Evolutionary conservation across 345 rosid species (phyloP), one percentile per base, ranked within the genome.

Genomic region (Draba incana): DNA sequence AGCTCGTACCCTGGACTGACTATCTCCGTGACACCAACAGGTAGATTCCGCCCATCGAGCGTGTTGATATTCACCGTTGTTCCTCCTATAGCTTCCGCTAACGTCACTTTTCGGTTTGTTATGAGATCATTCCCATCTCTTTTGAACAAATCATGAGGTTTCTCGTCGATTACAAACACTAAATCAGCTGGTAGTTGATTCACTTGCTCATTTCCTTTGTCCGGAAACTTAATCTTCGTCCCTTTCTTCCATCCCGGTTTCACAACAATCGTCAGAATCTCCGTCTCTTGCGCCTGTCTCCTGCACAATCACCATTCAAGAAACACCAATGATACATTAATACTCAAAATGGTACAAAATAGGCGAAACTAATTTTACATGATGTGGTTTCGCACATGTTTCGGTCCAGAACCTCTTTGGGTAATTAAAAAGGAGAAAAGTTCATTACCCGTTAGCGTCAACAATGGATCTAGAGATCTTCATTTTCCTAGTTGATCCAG

Each of bases 161-260:
- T 94, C 81, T 91, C 99, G 35, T 91, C 98, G 13, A 92, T 92
- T 3, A 89, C 74, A 62, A 94, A 92, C 55, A 86, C 90, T 5
- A 94, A 86, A 62, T 94, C 99, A 16, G 99, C 99, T 37, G 99
- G 89, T 33, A 87, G 86, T 28, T 86, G 99, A 74, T 88, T 86
- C 56, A 83, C 78, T 83, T 82, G 96, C 79, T 94, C 97, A 5
- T 94, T 94, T 25, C 97, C 99, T 75, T 94, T 94, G 47, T 91
- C 97, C 0, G 90, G 91, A 79, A 94, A 94, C 7, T 91, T 91
- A 28, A 94, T 81, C 83, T 94, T 94, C 2, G 99, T 94, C 31
- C 99, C 98, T 72, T 85, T 92, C 82, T 94, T 94, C 99, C 98
- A 91, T 30, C 99, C 97, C 0, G 97, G 99, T 79, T 94, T 91